Evolutionary conservation across 1,139 yeast species (phyloP).

Genomic region (Spathaspora sp.): DNA sequence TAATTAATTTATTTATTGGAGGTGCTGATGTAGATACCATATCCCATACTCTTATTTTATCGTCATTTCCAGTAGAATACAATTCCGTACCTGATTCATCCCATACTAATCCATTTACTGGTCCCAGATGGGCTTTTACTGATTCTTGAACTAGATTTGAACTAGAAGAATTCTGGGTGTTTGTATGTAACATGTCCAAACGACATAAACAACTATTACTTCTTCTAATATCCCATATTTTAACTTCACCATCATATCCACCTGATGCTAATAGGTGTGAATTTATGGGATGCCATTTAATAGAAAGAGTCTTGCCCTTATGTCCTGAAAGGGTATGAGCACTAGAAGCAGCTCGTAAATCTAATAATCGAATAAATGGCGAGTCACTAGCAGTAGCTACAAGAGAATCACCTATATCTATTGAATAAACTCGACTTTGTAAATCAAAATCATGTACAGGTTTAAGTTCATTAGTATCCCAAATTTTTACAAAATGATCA

Average conservation of each 20-base stretch:
- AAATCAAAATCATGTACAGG: conserved; percentile 67
- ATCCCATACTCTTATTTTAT: conserved; percentile 76
- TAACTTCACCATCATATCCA: conserved; percentile 69
- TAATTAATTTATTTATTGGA: conserved; percentile 60
- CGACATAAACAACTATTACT: conserved; percentile 64
- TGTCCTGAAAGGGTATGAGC: conserved; percentile 72
- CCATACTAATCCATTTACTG: conserved; percentile 77
- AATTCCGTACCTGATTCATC: conserved; percentile 59
- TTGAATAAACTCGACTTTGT: conserved; percentile 50
- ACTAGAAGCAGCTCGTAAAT: conserved; percentile 66
- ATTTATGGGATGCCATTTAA: conserved; percentile 77
- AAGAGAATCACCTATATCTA: conserved; percentile 48
- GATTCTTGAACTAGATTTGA: conserved; percentile 30
- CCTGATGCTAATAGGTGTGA: conserved; percentile 68
- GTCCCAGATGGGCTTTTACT: conserved; percentile 68
- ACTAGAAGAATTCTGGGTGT: conserved; percentile 15
- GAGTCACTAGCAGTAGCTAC: conserved; percentile 74
- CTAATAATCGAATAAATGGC: conserved; percentile 68
- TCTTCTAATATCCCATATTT: conserved; percentile 75
- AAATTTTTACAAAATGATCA: conserved; percentile 73
- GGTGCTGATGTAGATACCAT: conserved; percentile 45
- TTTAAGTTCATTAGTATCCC: conserved; percentile 71
- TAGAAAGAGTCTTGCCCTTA: conserved; percentile 59
- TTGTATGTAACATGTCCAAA: conserved; percentile 51
- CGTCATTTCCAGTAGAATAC: conserved; percentile 72